phyloP scores from a whole-genome alignment of 148 eudicot genomes.

The Dianthus caryophyllus region DNA sequence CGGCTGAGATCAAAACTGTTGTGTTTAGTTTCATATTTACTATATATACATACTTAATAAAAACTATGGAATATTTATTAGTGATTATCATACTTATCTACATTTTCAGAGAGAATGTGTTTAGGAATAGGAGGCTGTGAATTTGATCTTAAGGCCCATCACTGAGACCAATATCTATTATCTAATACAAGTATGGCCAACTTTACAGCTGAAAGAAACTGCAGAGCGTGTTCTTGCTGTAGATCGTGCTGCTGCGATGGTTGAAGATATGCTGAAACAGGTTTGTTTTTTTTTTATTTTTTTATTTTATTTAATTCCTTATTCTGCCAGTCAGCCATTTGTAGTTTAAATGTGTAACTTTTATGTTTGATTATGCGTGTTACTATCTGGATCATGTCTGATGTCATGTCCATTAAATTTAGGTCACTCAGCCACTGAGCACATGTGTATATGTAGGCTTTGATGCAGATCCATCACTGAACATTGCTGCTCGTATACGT shows the following conservation, averaged over 20 bases:
- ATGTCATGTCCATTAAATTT: slow-evolving; percentile 27
- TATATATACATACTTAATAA: not conserved
- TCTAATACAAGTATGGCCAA: not conserved
- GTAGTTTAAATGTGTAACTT: slow-evolving; percentile 25
- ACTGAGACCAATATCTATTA: not conserved
- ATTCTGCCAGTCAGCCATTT: not conserved
- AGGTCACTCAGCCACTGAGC: slow-evolving; percentile 60
- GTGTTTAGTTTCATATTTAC: not conserved
- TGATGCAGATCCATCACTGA: slow-evolving; percentile 78
- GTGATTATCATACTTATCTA: not conserved
- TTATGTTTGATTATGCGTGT: not conserved
- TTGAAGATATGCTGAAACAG: slow-evolving; percentile 85
- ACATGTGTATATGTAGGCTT: slow-evolving; percentile 88
- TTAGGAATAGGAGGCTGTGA: not conserved
- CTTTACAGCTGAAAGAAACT: slow-evolving; percentile 75
- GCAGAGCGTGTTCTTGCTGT: slow-evolving; percentile 83
- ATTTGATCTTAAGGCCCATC: not conserved
- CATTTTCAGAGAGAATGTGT: not conserved
- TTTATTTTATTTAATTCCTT: not conserved
- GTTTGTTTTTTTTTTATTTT: slow-evolving; percentile 15
- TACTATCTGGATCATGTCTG: slow-evolving; percentile 16
- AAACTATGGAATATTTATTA: not conserved
- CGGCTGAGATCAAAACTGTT: too few relatives aligned
- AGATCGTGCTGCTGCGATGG: slow-evolving; percentile 97
- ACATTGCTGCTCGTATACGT: slow-evolving; percentile 74